Percentiles rank a stretch among this genome's conserved stretches.
Evolutionary conservation across 148 eudicot species (phyloP).

Genomic region (Rhododendron mucronatum): DNA sequence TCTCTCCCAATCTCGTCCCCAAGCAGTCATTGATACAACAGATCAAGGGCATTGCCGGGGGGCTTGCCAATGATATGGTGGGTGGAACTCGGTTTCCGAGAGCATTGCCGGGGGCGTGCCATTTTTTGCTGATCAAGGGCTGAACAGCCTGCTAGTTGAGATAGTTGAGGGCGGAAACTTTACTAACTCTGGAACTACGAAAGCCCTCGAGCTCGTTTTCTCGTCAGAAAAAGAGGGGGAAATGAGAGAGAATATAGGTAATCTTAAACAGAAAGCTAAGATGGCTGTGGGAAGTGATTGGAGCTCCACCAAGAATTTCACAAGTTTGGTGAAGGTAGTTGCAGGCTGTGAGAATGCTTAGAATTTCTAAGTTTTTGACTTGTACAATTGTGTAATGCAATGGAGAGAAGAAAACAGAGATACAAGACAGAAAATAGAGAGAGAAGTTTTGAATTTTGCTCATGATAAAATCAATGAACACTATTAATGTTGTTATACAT

Average conservation of each 20-base stretch:
- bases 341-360: background rate
- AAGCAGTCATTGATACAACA: too few species aligned
- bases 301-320: conserved; percentile 28
- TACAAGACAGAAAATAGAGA: background rate
- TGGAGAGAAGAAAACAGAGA: background rate
- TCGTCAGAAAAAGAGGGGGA: conserved; percentile 6
- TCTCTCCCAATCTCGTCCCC: too few species aligned
- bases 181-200: conserved; percentile 21
- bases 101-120: conserved; percentile 57
- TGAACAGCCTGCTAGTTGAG: conserved; percentile 47
- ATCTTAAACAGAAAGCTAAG: conserved; percentile 12
- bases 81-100: conserved; percentile 75
- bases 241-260: conserved; percentile 26
- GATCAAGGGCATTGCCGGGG: too few species aligned
- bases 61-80: conserved; percentile 25
- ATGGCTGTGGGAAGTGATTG: conserved; percentile 29
- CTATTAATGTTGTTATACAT: too few species aligned
- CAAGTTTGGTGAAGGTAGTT: conserved; percentile 19
- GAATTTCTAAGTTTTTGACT: background rate
- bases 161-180: conserved; percentile 35
- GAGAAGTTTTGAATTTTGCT: background rate
- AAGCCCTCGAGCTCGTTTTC: conserved; percentile 27
- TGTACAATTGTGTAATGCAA: background rate
- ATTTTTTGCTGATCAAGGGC: conserved; percentile 50
- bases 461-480: too few species aligned